Conservation (phyloP, 1,284 basidiomycete genomes). For the Schizopora paradoxa region DNA sequence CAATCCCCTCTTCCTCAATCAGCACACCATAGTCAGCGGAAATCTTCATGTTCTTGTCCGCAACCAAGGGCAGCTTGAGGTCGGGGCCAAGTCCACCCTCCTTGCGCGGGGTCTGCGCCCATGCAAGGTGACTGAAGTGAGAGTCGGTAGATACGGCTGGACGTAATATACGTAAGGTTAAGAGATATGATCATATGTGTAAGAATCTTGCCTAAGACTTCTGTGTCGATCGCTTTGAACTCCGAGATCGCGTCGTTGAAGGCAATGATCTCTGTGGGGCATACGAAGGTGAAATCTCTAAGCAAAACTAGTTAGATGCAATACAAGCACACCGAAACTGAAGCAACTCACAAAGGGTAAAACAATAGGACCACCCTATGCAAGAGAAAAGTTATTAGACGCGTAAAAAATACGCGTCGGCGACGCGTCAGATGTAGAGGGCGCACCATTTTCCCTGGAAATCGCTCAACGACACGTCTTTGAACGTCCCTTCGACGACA, state of each 20-base stretch:
- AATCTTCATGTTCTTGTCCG: constrained; percentile 66
- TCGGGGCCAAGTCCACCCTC: constrained; percentile 85
- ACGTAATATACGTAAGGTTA: neutral
- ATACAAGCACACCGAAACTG: constrained; percentile 10
- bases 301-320: constrained; percentile 4
- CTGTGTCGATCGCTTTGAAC: constrained; percentile 70
- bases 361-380: constrained; percentile 72
- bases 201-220: constrained; percentile 60
- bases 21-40: constrained; percentile 79
- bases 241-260: constrained; percentile 80
- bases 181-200: constrained; percentile 5
- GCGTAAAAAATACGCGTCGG: neutral
- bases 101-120: constrained; percentile 75
- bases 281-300: constrained; percentile 82
- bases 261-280: constrained; percentile 89
- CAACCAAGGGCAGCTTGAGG: constrained; percentile 74
- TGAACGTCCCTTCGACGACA: constrained; percentile 72
- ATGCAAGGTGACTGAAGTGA: constrained; percentile 83
- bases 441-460: constrained; percentile 79
- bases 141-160: constrained; percentile 81
- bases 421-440: constrained; percentile 5
- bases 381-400: constrained; percentile 21
- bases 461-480: constrained; percentile 67
- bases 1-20: constrained; percentile 79
- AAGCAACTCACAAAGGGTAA: constrained; percentile 66